Base-by-base conservation (phyloP, 2,329 filamentous ascomycete genomes). In the Hansfordia pulvinata region DNA sequence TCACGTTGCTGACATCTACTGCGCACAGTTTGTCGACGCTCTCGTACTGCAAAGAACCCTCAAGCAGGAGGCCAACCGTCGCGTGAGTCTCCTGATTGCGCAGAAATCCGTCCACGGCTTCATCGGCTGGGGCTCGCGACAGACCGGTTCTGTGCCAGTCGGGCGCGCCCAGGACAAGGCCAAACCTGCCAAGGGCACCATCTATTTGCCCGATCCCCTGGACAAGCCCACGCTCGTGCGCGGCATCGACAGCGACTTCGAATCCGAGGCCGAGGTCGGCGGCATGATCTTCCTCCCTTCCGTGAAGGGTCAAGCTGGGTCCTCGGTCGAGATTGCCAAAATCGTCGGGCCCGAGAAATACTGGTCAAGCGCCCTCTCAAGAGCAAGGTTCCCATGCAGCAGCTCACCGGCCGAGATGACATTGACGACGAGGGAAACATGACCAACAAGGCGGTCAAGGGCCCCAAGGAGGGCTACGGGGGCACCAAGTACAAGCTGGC, bases 51-150 rank as follows among this genome's bases (percentile, higher is more conserved):
- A 93, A 71, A 78, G 86, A 37, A 84, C 85, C 10, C 71, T 96
- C 31, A 80, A 83, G 37, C 77, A 72, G 46, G 86, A 94, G 58
- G 79, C 85, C 29, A 76, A 79, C 38, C 81, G 90, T 39, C 82
- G 90, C 28, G 83, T 93, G 31, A 84, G 85, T 27, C 86, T 93
- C 46, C 70, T 98, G 26, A 90, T 93, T 34, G 90, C 90, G 13
- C 86, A 92, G 42, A 96, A 94, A 50, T 94, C 86, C 3, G 92
- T 96, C 56, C 75, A 83, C 43, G 76, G 88, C 48, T 93, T 96
- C 47, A 85, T 98, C 43, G 90, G 90, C 21, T 78, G 78, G 60
- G 69, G 83, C 37, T 86, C 90, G 15, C 70, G 81, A 27, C 72
- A 83, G 49, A 81, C 86, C 26, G 88, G 90, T 19, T 80, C 84